Evolutionary conservation across 2,329 filamentous ascomycete genomes (phyloP).

Genomic region (Penicillium sp.): DNA sequence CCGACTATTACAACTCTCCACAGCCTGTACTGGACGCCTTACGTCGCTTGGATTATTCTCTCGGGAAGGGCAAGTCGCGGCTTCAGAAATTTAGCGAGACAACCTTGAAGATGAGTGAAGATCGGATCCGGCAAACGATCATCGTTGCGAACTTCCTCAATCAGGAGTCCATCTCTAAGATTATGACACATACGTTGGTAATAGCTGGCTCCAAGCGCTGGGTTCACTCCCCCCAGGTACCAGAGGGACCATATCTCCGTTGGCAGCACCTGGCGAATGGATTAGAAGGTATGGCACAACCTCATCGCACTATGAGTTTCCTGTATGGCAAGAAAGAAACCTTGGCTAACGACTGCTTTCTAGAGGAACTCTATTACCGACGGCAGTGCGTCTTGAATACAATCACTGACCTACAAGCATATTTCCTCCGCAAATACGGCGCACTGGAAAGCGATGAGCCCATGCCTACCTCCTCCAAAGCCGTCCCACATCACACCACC

Average conservation of each 20-base stretch:
- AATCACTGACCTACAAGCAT: slow-evolving; percentile 50
- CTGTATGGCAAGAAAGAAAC: neutral
- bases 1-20: slow-evolving; percentile 45
- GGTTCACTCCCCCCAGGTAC: slow-evolving; percentile 38
- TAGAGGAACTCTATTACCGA: slow-evolving; percentile 52
- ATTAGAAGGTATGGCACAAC: slow-evolving; percentile 45
- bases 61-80: slow-evolving; percentile 37
- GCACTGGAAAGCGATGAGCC: slow-evolving; percentile 36
- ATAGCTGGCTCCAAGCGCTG: slow-evolving; percentile 47
- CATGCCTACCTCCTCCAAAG: slow-evolving; percentile 23
- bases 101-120: slow-evolving; percentile 44
- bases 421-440: slow-evolving; percentile 51
- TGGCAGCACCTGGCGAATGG: slow-evolving; percentile 48
- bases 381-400: slow-evolving; percentile 51
- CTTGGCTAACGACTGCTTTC: slow-evolving; percentile 10
- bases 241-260: slow-evolving; percentile 29
- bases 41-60: slow-evolving; percentile 36
- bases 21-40: slow-evolving; percentile 33
- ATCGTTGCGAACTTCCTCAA: slow-evolving; percentile 45
- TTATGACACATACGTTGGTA: slow-evolving; percentile 45
- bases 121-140: slow-evolving; percentile 48
- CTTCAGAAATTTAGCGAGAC: slow-evolving; percentile 33
- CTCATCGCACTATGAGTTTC: neutral
- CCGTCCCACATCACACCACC: slow-evolving; percentile 26
- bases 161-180: slow-evolving; percentile 35